Evolutionary conservation across 1,139 yeast genomes (phyloP).

Genomic region (Saccharomycopsis hybrid): DNA sequence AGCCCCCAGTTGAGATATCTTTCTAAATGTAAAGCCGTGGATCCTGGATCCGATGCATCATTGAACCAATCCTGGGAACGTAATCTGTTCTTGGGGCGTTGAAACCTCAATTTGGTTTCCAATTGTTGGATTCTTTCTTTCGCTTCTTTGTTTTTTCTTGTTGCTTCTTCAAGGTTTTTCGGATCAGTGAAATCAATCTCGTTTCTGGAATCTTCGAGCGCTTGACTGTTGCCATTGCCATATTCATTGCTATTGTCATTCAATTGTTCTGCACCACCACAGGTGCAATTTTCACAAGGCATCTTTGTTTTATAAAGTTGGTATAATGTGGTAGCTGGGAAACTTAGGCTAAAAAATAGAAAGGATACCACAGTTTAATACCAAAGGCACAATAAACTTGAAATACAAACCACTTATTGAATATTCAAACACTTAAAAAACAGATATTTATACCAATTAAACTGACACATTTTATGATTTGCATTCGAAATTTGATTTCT

Average conservation of each 20-base stretch:
- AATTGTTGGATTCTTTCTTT: conserved; percentile 16
- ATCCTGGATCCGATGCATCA: conserved; percentile 24
- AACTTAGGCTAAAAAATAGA: too few relatives aligned
- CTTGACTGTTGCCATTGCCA: background rate
- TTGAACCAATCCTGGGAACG: conserved; percentile 26
- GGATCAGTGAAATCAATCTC: conserved; percentile 19
- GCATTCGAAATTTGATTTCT: too few relatives aligned
- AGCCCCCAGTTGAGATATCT: conserved; percentile 26
- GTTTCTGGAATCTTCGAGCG: too few relatives aligned
- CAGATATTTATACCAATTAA: too few relatives aligned
- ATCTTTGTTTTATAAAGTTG: too few relatives aligned
- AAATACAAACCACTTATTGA: too few relatives aligned
- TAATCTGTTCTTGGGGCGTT: conserved; percentile 14
- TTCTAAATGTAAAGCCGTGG: conserved; percentile 27
- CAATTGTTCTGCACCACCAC: conserved; percentile 21
- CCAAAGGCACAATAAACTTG: too few relatives aligned
- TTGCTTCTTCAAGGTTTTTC: conserved; percentile 19
- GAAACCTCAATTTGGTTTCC: conserved; percentile 14
- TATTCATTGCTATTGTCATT: too few relatives aligned
- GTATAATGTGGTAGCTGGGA: too few relatives aligned
- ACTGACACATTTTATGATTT: too few relatives aligned
- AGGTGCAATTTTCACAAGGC: conserved; percentile 25
- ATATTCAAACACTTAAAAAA: too few relatives aligned
- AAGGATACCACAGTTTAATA: too few relatives aligned
- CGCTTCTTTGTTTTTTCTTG: conserved; percentile 19